phyloP scores from a whole-genome alignment of 2,329 filamentous ascomycete species.

The Camptophora hylomeconis region DNA sequence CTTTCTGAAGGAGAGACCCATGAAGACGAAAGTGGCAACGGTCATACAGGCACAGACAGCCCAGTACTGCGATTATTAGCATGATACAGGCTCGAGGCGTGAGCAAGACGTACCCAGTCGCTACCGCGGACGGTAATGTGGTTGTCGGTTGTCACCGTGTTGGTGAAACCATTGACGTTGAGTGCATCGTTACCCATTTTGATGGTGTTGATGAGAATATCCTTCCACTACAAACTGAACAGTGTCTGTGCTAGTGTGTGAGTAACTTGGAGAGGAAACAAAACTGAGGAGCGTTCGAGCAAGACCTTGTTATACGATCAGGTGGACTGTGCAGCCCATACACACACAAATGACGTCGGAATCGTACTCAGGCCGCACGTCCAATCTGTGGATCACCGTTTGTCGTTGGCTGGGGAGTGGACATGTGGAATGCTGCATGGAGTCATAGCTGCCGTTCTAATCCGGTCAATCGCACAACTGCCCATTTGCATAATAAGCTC shows the following conservation, averaged over 20 bases:
- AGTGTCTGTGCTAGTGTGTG: not conserved
- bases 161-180: slow-evolving; percentile 15
- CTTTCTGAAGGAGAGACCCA: slow-evolving; percentile 15
- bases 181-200: slow-evolving; percentile 15
- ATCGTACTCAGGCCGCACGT: too few species aligned
- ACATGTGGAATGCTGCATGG: too few species aligned
- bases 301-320: too few species aligned
- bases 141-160: slow-evolving; percentile 17
- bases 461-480: too few species aligned
- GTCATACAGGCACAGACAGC: slow-evolving; percentile 13
- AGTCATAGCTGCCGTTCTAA: too few species aligned
- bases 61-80: slow-evolving; percentile 7
- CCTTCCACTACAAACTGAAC: too few species aligned
- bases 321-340: too few species aligned
- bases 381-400: too few species aligned
- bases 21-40: slow-evolving; percentile 10
- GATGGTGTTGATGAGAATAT: slow-evolving; percentile 1
- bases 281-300: too few species aligned
- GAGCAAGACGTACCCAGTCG: slow-evolving; percentile 11
- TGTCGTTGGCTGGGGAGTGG: too few species aligned
- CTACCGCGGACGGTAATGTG: slow-evolving; percentile 17
- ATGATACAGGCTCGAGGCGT: not conserved
- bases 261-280: not conserved
- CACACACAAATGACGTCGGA: too few species aligned
- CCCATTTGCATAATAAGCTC: too few species aligned